Percentiles rank a stretch among this genome's conserved stretches.
These are phyloP conservation scores for Penicillium manginii DNA, from an alignment of 495 filamentous ascomycete genomes.

Conservation along the genomic window DNA sequence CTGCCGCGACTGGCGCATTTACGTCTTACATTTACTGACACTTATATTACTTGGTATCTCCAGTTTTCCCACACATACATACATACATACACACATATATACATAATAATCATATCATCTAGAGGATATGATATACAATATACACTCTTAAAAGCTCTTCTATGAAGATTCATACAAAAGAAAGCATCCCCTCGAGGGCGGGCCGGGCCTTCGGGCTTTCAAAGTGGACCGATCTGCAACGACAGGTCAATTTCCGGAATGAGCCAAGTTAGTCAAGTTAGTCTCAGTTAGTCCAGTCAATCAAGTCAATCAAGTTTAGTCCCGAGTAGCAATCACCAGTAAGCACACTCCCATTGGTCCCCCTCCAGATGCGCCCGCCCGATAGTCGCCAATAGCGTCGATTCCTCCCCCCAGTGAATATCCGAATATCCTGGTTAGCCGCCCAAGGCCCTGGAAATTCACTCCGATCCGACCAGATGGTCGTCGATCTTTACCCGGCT, in stretches of 20 bases:
- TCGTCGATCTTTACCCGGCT: constrained; percentile 1
- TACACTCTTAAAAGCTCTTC: no score
- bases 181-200: constrained; percentile 27
- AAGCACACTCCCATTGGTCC: constrained; percentile 18
- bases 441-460: constrained; percentile 43
- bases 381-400: constrained; percentile 36
- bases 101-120: no score
- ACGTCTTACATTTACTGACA: no score
- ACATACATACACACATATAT: no score
- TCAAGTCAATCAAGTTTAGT: no score
- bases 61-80: no score
- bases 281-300: no score
- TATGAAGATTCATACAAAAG: no score
- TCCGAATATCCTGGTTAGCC: constrained; percentile 43
- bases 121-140: no score
- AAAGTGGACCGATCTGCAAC: constrained; percentile 35
- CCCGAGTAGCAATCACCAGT: no score
- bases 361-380: constrained; percentile 27
- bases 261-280: no score
- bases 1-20: constrained; percentile 42
- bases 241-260: constrained; percentile 21
- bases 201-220: constrained; percentile 35
- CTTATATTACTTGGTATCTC: no score
- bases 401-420: constrained; percentile 26
- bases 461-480: constrained; percentile 21